These are phyloP conservation scores for Candida tallmaniae DNA, from an alignment of 805 yeast genomes.

Conservation along the genomic window DNA sequence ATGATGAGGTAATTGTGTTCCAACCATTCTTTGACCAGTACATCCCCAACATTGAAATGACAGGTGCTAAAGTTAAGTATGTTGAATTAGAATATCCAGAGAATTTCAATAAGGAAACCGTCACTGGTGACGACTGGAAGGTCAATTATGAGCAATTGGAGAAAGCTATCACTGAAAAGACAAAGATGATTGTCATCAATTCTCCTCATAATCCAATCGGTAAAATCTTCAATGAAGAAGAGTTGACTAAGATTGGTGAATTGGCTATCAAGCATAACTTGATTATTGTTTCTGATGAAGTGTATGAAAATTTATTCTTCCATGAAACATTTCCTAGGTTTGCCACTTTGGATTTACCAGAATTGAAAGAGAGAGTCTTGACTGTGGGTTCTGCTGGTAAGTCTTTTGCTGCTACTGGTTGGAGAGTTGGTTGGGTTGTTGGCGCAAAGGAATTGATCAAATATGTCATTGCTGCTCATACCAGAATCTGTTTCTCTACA, in stretches of 20 bases:
- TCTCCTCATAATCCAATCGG: constrained; percentile 98
- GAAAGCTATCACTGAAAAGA: constrained; percentile 63
- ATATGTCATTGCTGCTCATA: constrained; percentile 84
- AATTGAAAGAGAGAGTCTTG: constrained; percentile 70
- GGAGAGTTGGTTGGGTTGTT: constrained; percentile 96
- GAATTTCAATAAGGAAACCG: constrained; percentile 57
- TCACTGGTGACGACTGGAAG: constrained; percentile 83
- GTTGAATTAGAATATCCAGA: constrained; percentile 83
- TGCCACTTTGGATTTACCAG: constrained; percentile 72
- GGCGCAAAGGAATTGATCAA: constrained; percentile 80
- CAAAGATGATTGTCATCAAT: constrained; percentile 84
- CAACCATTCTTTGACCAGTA: constrained; percentile 98
- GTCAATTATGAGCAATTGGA: constrained; percentile 77
- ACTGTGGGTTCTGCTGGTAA: constrained; percentile 98
- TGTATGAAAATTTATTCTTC: constrained; percentile 86
- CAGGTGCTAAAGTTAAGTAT: constrained; percentile 88
- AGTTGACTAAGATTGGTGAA: constrained; percentile 69
- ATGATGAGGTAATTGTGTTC: constrained; percentile 94
- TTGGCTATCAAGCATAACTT: constrained; percentile 83
- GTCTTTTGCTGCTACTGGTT: constrained; percentile 97
- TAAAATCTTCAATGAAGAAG: constrained; percentile 75
- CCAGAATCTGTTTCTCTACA: constrained; percentile 86
- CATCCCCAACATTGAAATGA: constrained; percentile 86
- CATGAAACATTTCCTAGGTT: constrained; percentile 69
- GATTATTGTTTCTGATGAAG: constrained; percentile 86